Base-by-base conservation (phyloP, 108 stramenopile species). In the Cylindrotheca fusiformis region DNA sequence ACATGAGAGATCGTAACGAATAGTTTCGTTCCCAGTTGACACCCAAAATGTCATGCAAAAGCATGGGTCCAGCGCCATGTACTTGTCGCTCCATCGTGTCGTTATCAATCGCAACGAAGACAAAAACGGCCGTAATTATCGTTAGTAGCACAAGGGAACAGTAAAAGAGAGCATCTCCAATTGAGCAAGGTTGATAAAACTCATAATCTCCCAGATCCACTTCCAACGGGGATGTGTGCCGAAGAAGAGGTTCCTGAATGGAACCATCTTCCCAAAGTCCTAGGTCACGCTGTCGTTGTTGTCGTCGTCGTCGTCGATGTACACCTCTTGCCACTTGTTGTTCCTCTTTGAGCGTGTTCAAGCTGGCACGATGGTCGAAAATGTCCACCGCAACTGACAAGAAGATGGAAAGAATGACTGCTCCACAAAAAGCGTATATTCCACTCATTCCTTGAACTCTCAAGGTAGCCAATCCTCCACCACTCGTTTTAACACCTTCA, bases 61-160 rank as follows among this genome's bases (percentile, higher is more conserved):
- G 53, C 26, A 65, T 78, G 0, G 92, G 88, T 8, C 81, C 76
- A 26, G 87, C 89, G 23, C 92, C 92, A 47, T 69, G 61, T 4
- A 90, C 88, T 6, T 78, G 63, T 3, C 92, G 82, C 72, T 90
- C 73, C 88, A 94, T 88, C 20, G 85, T 88, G n/a, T 74, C 51
- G 31, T 71, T 53, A 23, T 81, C 67, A 19, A 86, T 74, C 18
- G 84, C 91, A 25, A 68, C 60, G 44, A 56, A 45, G 22, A 86
- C 83, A 8, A 84, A 48, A 21, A 72, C 55, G 1, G 66, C 27
- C 0, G 78, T 75, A 2, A 60, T 52, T 4, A 67, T 48, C 18
- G 74, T 57, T 14, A 73, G 53, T 4, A 65, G 23, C 19, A 57
- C 21, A 32, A 62, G 55, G 30, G 17, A 44, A 48, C 19, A 41